Percentiles rank a stretch among this genome's conserved stretches.
These are phyloP conservation scores for Colletotrichum destructivum DNA, from an alignment of 2,329 filamentous ascomycete genomes.

Conservation along the genomic window DNA sequence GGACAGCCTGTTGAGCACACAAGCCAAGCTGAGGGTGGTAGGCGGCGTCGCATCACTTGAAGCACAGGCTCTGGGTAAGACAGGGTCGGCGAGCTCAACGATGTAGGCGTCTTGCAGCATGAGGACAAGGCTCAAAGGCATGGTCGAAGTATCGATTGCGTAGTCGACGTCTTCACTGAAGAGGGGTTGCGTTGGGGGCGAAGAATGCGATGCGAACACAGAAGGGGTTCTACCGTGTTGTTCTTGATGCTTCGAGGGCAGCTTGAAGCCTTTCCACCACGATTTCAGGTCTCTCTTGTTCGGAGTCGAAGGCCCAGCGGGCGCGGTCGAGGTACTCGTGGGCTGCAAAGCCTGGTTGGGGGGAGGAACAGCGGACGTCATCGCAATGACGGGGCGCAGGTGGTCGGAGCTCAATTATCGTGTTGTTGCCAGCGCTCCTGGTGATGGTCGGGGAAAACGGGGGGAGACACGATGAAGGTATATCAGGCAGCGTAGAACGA, in stretches of 20 bases:
- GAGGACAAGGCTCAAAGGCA: constrained; percentile 33
- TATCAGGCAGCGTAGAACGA: constrained; percentile 19
- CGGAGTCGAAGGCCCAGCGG: constrained; percentile 73
- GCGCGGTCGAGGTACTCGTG: constrained; percentile 35
- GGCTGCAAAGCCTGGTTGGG: constrained; percentile 42
- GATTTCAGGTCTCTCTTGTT: constrained; percentile 91
- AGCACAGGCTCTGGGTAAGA: constrained; percentile 26
- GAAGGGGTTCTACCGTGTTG: constrained; percentile 67
- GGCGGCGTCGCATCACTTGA: constrained; percentile 43
- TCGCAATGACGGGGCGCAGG: constrained; percentile 48
- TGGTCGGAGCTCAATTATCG: constrained; percentile 40
- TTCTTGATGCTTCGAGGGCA: constrained; percentile 72
- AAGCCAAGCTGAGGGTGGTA: constrained; percentile 1
- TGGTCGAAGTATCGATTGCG: constrained; percentile 29
- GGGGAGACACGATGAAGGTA: constrained; percentile 12
- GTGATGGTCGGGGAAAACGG: constrained; percentile 4
- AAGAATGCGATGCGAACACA: constrained; percentile 40
- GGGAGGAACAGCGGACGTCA: constrained; percentile 49
- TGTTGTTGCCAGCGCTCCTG: constrained; percentile 30
- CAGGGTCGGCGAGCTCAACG: constrained; percentile 1
- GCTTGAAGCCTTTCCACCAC: constrained; percentile 98
- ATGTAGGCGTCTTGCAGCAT: constrained; percentile 39
- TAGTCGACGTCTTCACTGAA: constrained; percentile 42
- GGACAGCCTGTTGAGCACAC: constrained; percentile 37
- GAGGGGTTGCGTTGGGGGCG: constrained; percentile 32